These are phyloP conservation scores for Platismatia glauca DNA, from an alignment of 495 filamentous ascomycete species.

Conservation along the genomic window DNA sequence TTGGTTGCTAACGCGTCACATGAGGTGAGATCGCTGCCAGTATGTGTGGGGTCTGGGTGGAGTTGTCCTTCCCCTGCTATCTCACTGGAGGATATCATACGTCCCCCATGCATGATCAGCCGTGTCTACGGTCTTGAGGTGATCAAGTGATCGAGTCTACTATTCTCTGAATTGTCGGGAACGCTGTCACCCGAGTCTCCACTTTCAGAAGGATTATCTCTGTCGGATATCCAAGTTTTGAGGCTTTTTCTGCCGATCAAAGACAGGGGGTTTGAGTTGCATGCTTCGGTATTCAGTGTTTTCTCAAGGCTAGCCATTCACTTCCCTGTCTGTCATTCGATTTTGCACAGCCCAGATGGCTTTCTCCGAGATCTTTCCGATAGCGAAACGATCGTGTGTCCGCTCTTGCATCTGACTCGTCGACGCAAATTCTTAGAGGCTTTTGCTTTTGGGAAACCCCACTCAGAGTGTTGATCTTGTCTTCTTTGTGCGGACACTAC, in stretches of 20 bases:
- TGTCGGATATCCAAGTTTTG: not conserved
- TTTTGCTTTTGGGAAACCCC: conserved; percentile 1
- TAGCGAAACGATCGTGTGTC: conserved; percentile 6
- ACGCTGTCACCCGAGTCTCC: conserved; percentile 9
- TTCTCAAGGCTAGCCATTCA: conserved; percentile 8
- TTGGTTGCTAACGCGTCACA: conserved; percentile 18
- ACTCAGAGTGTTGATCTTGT: conserved; percentile 15
- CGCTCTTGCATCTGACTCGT: conserved; percentile 14
- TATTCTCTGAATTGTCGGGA: not conserved
- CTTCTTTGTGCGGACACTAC: conserved; percentile 10
- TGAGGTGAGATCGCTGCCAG: conserved; percentile 16
- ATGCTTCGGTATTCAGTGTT: conserved; percentile 6
- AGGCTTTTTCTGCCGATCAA: conserved; percentile 7
- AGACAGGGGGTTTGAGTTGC: not conserved
- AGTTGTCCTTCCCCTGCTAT: conserved; percentile 3
- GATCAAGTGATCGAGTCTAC: conserved; percentile 20
- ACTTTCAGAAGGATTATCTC: conserved; percentile 1
- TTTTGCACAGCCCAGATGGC: conserved; percentile 17
- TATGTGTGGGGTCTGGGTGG: conserved; percentile 4
- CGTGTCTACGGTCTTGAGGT: conserved; percentile 7
- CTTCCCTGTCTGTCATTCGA: conserved; percentile 10
- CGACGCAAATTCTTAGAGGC: not conserved
- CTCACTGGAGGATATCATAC: conserved; percentile 15
- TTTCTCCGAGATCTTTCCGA: conserved; percentile 12
- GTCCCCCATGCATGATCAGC: conserved; percentile 10